phyloP scores from a whole-genome alignment of 192 early-diverging fungal genomes.

The Backusella macrospora region DNA sequence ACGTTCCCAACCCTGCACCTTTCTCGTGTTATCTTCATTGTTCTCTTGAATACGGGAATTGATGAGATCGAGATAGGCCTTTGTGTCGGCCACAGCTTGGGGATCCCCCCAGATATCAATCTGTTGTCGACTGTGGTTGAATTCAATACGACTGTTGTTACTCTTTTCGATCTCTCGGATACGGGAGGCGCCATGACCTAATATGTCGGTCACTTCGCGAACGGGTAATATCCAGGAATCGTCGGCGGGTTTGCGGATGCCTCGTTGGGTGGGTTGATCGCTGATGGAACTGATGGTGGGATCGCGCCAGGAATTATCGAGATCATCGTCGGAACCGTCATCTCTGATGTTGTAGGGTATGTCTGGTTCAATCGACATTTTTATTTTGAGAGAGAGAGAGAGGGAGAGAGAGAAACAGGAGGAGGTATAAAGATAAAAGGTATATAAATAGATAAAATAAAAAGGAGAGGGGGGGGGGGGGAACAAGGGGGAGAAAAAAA shows the following conservation, averaged over 20 bases:
- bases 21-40: not conserved
- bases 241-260: constrained; percentile 15
- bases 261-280: not conserved
- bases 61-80: constrained; percentile 30
- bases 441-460: no score
- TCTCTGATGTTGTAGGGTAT: constrained; percentile 7
- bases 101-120: constrained; percentile 46
- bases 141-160: constrained; percentile 30
- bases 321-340: not conserved
- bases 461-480: no score
- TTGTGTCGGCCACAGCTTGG: constrained; percentile 21
- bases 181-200: constrained; percentile 26
- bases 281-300: not conserved
- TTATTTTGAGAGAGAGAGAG: no score
- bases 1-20: constrained; percentile 35
- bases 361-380: constrained; percentile 17
- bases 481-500: no score
- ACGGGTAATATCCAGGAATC: constrained; percentile 41
- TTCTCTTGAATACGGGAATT: not conserved
- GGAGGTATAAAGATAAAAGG: no score
- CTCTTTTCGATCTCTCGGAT: constrained; percentile 27
- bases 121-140: constrained; percentile 38
- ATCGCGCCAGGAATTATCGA: not conserved
- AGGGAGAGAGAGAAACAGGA: no score
- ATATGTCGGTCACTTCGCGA: not conserved